Conservation (phyloP, 2,329 filamentous ascomycete species). For the Mycocentrospora acerina region DNA sequence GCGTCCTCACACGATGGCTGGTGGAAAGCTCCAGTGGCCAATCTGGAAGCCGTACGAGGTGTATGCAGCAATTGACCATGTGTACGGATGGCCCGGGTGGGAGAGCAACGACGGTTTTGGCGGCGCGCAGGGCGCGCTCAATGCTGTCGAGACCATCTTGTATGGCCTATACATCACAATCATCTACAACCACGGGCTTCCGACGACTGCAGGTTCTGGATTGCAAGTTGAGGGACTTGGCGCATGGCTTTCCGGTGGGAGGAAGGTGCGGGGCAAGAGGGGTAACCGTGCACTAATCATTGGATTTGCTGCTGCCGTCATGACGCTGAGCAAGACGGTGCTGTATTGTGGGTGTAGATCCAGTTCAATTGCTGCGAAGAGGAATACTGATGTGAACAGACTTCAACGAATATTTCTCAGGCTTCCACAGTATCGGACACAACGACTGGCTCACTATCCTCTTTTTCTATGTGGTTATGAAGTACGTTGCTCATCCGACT, state of each 20-base stretch:
- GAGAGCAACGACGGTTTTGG: conserved; percentile 71
- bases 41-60: conserved; percentile 77
- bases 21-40: conserved; percentile 69
- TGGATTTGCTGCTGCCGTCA: conserved; percentile 59
- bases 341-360: conserved; percentile 60
- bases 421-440: conserved; percentile 63
- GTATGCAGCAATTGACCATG: conserved; percentile 76
- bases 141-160: conserved; percentile 66
- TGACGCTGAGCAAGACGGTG: conserved; percentile 69
- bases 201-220: conserved; percentile 40
- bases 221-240: conserved; percentile 41
- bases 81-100: conserved; percentile 78
- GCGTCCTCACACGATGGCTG: conserved; percentile 79
- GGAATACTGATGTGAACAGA: conserved; percentile 43
- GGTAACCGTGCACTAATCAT: conserved; percentile 60
- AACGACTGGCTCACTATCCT: conserved; percentile 58
- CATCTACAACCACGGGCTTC: conserved; percentile 46
- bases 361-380: neutral
- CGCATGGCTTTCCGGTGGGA: conserved; percentile 51
- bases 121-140: conserved; percentile 69
- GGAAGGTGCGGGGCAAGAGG: conserved; percentile 53
- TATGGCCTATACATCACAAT: conserved; percentile 65
- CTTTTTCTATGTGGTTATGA: conserved; percentile 65
- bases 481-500: conserved; percentile 50
- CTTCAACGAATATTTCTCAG: conserved; percentile 62